Conservation (phyloP, 257 asterid genomes). For the Gentiana straminea region DNA sequence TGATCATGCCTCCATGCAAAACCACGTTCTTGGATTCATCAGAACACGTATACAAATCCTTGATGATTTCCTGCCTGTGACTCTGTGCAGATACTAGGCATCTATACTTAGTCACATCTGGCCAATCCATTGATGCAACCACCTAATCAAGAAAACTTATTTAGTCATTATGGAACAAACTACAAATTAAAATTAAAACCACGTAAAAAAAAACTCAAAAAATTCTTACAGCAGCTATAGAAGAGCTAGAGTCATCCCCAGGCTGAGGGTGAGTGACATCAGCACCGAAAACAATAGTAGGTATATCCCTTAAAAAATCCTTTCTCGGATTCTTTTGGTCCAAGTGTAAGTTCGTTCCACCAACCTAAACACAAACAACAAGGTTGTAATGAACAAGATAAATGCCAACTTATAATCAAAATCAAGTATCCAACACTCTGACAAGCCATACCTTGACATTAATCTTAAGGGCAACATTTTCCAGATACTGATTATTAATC, state of each 20-base stretch:
- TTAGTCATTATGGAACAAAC: neutral
- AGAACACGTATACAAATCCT: conserved; percentile 33
- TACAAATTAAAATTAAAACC: neutral
- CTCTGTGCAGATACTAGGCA: conserved; percentile 70
- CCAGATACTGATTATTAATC: conserved; percentile 40
- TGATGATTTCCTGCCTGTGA: conserved; percentile 59
- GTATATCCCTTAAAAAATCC: conserved; percentile 33
- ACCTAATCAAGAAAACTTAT: conserved; percentile 34
- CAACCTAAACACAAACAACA: conserved; percentile 36
- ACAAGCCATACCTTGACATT: conserved; percentile 60
- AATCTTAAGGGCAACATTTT: conserved; percentile 64
- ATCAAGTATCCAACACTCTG: neutral
- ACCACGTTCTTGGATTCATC: conserved; percentile 30
- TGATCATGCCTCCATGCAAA: conserved; percentile 55
- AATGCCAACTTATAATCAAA: neutral
- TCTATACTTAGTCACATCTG: conserved; percentile 60
- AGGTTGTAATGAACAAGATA: neutral
- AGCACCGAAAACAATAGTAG: conserved; percentile 80
- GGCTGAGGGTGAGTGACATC: conserved; percentile 91
- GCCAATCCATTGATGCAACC: conserved; percentile 96
- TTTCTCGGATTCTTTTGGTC: conserved; percentile 22
- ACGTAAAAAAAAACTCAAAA: neutral
- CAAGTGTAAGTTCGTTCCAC: conserved; percentile 56
- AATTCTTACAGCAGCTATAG: conserved; percentile 68
- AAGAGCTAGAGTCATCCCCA: conserved; percentile 78